Percentiles rank a stretch among this genome's conserved stretches.
These are phyloP conservation scores for Lentinula sp. DNA, from an alignment of 768 basidiomycete species.

Conservation along the genomic window DNA sequence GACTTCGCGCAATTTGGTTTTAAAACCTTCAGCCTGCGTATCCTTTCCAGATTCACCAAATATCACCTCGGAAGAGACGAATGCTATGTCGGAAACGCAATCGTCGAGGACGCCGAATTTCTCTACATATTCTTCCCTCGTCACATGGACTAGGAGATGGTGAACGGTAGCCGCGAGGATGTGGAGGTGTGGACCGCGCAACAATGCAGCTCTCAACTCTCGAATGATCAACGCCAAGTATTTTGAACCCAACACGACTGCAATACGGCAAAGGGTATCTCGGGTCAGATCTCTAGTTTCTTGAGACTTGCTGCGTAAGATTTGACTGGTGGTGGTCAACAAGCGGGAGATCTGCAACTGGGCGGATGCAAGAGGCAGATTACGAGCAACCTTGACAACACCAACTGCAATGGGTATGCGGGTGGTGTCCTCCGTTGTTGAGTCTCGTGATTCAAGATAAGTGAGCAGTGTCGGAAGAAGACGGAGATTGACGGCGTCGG, in stretches of 20 bases:
- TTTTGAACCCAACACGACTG: constrained; percentile 60
- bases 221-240: constrained; percentile 71
- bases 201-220: constrained; percentile 78
- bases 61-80: constrained; percentile 82
- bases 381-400: constrained; percentile 75
- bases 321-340: constrained; percentile 82
- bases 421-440: constrained; percentile 72
- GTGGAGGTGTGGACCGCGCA: constrained; percentile 92
- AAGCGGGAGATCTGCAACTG: constrained; percentile 69
- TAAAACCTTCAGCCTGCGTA: constrained; percentile 83
- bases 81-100: constrained; percentile 72
- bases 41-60: constrained; percentile 94
- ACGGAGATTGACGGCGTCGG: constrained; percentile 68
- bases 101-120: constrained; percentile 64
- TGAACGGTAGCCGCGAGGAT: constrained; percentile 84
- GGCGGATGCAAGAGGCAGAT: constrained; percentile 61
- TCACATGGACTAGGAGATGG: constrained; percentile 75
- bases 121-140: constrained; percentile 48
- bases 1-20: constrained; percentile 92
- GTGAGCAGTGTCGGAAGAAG: constrained; percentile 76
- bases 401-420: constrained; percentile 88
- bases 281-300: constrained; percentile 86
- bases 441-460: constrained; percentile 78
- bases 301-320: constrained; percentile 88
- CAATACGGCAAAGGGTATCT: constrained; percentile 79